These are phyloP conservation scores for Fusarium clavum DNA, from an alignment of 2,329 filamentous ascomycete genomes.

Conservation along the genomic window DNA sequence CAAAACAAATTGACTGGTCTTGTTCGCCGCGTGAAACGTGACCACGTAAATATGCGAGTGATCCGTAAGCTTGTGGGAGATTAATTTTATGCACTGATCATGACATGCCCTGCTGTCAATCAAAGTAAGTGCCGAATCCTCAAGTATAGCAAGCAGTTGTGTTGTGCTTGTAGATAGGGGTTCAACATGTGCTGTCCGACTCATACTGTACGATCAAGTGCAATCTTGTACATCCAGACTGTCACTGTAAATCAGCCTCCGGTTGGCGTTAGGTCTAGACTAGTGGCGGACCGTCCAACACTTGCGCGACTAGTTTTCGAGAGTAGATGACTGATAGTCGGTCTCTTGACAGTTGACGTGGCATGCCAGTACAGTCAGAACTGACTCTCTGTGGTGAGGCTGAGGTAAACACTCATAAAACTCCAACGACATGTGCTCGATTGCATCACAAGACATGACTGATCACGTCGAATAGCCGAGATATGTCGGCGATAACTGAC, in stretches of 20 bases:
- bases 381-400: slow-evolving; percentile 14
- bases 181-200: slow-evolving; percentile 2
- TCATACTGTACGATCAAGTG: slow-evolving; percentile 11
- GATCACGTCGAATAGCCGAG: slow-evolving; percentile 15
- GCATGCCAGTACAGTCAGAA: slow-evolving; percentile 39
- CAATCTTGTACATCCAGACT: background rate
- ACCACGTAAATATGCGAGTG: slow-evolving; percentile 44
- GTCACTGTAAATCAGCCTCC: slow-evolving; percentile 31
- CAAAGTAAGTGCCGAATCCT: slow-evolving; percentile 5
- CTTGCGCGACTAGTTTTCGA: slow-evolving; percentile 15
- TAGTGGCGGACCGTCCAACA: slow-evolving; percentile 20
- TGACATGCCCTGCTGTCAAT: background rate
- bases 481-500: slow-evolving; percentile 39
- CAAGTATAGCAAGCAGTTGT: background rate
- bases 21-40: slow-evolving; percentile 40
- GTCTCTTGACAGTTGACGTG: slow-evolving; percentile 44
- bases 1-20: slow-evolving; percentile 18
- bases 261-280: slow-evolving; percentile 7
- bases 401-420: slow-evolving; percentile 17
- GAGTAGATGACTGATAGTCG: slow-evolving; percentile 19
- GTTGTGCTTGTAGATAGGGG: slow-evolving; percentile 16
- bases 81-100: slow-evolving; percentile 40
- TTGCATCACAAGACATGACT: slow-evolving; percentile 34
- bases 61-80: slow-evolving; percentile 40
- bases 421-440: slow-evolving; percentile 17